A percentile compares a stretch with the other conserved stretches of the same genome.
phyloP scores from a whole-genome alignment of 495 filamentous ascomycete genomes.

The Penicillium crystallinum region DNA sequence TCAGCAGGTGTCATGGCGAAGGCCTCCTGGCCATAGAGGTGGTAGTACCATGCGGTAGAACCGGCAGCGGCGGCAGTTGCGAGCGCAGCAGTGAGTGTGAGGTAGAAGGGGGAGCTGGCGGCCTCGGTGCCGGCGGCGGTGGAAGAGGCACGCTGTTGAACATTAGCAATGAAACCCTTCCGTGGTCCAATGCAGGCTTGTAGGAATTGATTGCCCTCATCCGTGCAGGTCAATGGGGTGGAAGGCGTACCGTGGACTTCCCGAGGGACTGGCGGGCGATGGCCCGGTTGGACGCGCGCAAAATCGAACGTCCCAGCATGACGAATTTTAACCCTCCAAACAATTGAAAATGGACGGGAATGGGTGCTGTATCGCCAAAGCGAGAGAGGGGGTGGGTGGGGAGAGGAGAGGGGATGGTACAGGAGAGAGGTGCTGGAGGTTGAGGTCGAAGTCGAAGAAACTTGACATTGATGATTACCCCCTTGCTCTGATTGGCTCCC shows the following conservation, averaged over 20 bases:
- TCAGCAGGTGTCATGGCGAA: conserved; percentile 89
- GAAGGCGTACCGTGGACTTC: conserved; percentile 46
- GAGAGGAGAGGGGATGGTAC: conserved; percentile 24
- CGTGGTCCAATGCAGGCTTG: background rate
- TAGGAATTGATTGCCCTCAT: conserved; percentile 29
- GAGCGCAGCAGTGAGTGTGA: conserved; percentile 76
- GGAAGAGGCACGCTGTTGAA: conserved; percentile 41
- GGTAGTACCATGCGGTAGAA: conserved; percentile 90
- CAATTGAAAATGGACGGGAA: conserved; percentile 30
- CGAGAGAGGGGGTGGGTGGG: conserved; percentile 28
- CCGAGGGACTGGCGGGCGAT: conserved; percentile 50
- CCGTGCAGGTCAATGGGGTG: conserved; percentile 29
- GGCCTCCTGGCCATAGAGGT: conserved; percentile 82
- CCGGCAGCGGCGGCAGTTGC: conserved; percentile 81
- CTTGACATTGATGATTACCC: conserved; percentile 42
- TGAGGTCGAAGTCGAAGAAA: conserved; percentile 40
- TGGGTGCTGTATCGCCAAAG: conserved; percentile 24
- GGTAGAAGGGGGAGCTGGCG: conserved; percentile 48
- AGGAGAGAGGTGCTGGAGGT: conserved; percentile 36
- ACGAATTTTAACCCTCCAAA: conserved; percentile 40
- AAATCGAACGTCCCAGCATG: conserved; percentile 83
- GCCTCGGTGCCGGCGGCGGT: conserved; percentile 44
- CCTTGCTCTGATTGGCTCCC: conserved; percentile 36
- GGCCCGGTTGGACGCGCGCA: conserved; percentile 76
- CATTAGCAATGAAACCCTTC: conserved; percentile 22